Conservation (phyloP, 345 rosid species). For the Citrus trifoliata region DNA sequence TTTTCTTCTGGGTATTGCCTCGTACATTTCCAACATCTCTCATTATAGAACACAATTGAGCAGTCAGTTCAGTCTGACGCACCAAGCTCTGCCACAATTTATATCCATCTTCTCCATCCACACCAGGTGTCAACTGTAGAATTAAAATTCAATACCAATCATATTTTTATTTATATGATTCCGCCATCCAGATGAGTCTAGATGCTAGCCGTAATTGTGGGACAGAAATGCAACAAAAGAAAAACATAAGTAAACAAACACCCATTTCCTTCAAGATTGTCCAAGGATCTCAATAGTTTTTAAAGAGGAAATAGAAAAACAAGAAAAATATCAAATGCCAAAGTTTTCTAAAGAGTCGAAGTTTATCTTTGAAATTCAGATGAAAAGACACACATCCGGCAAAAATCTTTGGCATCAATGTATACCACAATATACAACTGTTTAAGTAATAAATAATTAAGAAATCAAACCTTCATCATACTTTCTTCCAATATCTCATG, state of each 20-base stretch:
- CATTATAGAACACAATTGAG: constrained; percentile 84
- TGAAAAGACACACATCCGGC: background rate
- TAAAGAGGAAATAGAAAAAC: background rate
- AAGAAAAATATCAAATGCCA: background rate
- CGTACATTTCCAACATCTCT: constrained; percentile 94
- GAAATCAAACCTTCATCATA: constrained; percentile 62
- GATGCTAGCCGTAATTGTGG: too few relatives aligned
- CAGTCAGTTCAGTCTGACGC: constrained; percentile 92
- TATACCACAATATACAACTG: background rate
- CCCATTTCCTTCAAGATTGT: too few relatives aligned
- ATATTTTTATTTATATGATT: too few relatives aligned
- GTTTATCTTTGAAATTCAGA: background rate
- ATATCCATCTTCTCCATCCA: constrained; percentile 67
- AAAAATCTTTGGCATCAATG: background rate
- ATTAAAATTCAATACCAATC: background rate
- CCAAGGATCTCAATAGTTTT: background rate
- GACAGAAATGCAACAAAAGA: too few relatives aligned
- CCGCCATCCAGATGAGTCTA: too few relatives aligned
- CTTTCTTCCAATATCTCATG: constrained; percentile 74
- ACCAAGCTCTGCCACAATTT: constrained; percentile 92
- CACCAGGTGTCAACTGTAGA: constrained; percentile 47
- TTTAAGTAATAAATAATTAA: background rate
- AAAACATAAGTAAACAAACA: too few relatives aligned
- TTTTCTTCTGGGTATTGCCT: constrained; percentile 97
- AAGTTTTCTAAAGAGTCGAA: background rate